Evolutionary conservation across 2,329 filamentous ascomycete species (phyloP), one percentile per base, ranked within the genome.

Genomic region (Penicillium griseofulvum): DNA sequence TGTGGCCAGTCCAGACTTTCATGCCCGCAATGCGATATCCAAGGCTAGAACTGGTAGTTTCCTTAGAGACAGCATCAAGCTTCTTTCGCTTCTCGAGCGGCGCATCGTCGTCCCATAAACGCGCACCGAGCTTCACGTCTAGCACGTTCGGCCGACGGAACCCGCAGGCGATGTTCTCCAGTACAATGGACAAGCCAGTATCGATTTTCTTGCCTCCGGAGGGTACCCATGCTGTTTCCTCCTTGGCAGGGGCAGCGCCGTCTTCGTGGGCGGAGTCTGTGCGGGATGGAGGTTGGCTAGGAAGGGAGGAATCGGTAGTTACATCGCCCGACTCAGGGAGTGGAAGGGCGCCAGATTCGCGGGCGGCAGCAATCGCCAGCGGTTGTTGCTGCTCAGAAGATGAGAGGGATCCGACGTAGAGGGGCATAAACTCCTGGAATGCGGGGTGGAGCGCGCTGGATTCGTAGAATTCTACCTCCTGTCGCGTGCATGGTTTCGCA

Each of bases 381-480:
- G 71, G 63, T 60, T 70, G 66, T 44, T 73, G 71, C 50, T 71
- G 77, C 45, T 86, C 79, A 60, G 82, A 83, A n/a, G 96, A 83
- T 28, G 80, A 77, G 46, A 99, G 80, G 2, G 86, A 89, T 56
- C 94, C 94, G 75, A 96, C 85, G 75, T 87, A 97, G 5, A 85
- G 81, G 43, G 94, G 93, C 81, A 97, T 93, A 65, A 93, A 83
- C 24, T 87, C 83, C 48, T 86, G 83, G 66, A 97, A 90, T 2
- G 87, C 84, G 29, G 86, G 84, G 69, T 96, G 88, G 22, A 81
- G 75, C 33, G 82, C 74, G 28, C 86, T 87, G 37, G 85, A 84
- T 71, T 96, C 85, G 80, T 99, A 99, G 74, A 99, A 99, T 42
- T 86, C 82, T 65, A 97, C 85, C 76, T 99, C 94, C 60, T 86